phyloP scores from a whole-genome alignment of 208 protist genomes.

The Trichomonas tenax region DNA sequence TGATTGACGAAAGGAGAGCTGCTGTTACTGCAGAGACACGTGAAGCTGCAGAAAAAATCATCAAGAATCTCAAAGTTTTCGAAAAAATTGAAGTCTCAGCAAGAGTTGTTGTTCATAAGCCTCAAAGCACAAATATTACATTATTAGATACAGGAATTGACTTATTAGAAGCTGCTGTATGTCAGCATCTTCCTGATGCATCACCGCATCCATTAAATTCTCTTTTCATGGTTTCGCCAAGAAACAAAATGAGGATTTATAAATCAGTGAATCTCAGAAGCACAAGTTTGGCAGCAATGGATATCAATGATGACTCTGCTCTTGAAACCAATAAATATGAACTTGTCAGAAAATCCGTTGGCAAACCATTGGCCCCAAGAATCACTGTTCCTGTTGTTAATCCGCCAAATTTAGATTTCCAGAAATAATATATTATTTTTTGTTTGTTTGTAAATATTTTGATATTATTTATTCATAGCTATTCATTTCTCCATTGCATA shows the following conservation, averaged over 20 bases:
- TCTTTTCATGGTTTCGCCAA: background rate
- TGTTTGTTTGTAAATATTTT: background rate
- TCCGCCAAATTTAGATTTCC: background rate
- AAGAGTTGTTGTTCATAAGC: background rate
- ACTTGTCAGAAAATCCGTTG: background rate
- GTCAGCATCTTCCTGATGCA: background rate
- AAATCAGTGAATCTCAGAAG: background rate
- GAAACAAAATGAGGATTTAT: background rate
- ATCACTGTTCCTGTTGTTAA: background rate
- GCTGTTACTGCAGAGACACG: background rate
- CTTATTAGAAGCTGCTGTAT: background rate
- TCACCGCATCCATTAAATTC: background rate
- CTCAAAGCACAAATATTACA: background rate
- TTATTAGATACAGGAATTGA: background rate
- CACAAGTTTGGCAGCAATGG: background rate
- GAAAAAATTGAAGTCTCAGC: background rate
- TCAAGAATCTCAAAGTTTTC: background rate
- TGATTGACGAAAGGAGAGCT: background rate
- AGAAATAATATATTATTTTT: background rate
- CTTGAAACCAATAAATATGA: background rate
- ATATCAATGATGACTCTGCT: background rate
- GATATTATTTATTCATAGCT: no score
- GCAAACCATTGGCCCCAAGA: background rate
- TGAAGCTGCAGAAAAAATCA: background rate
- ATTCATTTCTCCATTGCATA: no score